Evolutionary conservation across 2,329 filamentous ascomycete genomes (phyloP), one percentile per base, ranked within the genome.

Genomic region (Claviceps fusiformis): DNA sequence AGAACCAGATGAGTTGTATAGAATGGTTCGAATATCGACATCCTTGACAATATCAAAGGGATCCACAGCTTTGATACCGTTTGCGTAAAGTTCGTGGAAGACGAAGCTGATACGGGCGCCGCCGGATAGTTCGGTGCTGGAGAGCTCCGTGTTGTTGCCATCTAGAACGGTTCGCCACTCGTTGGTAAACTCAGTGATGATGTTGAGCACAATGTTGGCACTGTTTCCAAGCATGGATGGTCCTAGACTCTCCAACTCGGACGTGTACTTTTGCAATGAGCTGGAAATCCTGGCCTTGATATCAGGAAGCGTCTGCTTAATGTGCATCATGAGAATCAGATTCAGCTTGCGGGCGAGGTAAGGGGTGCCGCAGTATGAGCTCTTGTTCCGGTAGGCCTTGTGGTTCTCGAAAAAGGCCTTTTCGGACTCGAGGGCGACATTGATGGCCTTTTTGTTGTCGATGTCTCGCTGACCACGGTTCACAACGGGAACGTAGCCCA

Each of bases 261-360:
- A 73, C 4, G 81, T 77, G 71, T 98, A 98, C 70, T 98, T 98
- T 68, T 91, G 86, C 57, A 98, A 77, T 15, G 92, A 96, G 62
- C 88, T 87, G n/a, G 87, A 82, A 63, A 98, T 98, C 60, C 95
- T 87, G 15, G 88, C 89, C 75, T 98, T 98, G 77, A 98, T 98
- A 68, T 98, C 93, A 45, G 93, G 93, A 15, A 98, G 81, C 1
- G 93, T 98, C 75, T 98, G 92, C 75, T 98, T 98, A 77, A 98
- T 98, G 76, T 98, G 93, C 93, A 98, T 98, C 92, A 98, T 97
- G 63, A 98, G 80, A 67, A 98, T 97, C 65, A 98, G 78, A 73
- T 98, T 98, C 58, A 98, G 82, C 74, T 98, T 98, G 62, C 92
- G 85, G 4, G 93, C 93, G 57, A 98, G 78, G 68, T 98, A 98